These are phyloP conservation scores for Linnemannia elongata DNA, from an alignment of 192 early-diverging fungal genomes.

Conservation along the genomic window DNA sequence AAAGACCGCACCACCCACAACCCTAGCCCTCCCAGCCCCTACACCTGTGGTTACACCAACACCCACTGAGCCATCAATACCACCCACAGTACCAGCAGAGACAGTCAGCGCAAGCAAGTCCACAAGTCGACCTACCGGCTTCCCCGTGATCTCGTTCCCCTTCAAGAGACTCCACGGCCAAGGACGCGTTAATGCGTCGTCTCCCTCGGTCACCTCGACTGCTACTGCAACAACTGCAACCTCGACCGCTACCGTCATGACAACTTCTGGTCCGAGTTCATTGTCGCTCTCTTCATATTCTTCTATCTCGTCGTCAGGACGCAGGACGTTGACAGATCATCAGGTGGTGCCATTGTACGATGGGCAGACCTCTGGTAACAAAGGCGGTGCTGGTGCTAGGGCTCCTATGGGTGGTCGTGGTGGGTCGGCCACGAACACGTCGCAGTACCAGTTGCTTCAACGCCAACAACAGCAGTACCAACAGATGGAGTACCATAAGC, in stretches of 20 bases:
- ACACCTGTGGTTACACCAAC: neutral
- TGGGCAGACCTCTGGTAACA: neutral
- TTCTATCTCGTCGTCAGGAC: neutral
- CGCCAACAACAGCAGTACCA: neutral
- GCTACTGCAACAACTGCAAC: neutral
- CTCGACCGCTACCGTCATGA: neutral
- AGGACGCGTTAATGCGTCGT: neutral
- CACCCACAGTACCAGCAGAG: neutral
- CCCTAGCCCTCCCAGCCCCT: neutral
- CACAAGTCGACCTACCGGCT: neutral
- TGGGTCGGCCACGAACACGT: neutral
- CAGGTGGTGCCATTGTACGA: neutral
- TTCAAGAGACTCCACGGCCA: neutral
- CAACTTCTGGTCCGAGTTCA: neutral
- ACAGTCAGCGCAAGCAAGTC: neutral
- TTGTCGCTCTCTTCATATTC: neutral
- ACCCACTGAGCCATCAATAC: neutral
- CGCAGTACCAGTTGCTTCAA: neutral
- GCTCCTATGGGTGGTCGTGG: neutral
- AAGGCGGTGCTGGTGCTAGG: too few species aligned
- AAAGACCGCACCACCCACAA: neutral
- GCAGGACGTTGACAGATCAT: neutral
- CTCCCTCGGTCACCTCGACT: neutral
- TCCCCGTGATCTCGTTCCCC: neutral
- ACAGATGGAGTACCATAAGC: neutral